phyloP scores from a whole-genome alignment of 2,329 filamentous ascomycete genomes.

The Curvularia hawaiiensis region DNA sequence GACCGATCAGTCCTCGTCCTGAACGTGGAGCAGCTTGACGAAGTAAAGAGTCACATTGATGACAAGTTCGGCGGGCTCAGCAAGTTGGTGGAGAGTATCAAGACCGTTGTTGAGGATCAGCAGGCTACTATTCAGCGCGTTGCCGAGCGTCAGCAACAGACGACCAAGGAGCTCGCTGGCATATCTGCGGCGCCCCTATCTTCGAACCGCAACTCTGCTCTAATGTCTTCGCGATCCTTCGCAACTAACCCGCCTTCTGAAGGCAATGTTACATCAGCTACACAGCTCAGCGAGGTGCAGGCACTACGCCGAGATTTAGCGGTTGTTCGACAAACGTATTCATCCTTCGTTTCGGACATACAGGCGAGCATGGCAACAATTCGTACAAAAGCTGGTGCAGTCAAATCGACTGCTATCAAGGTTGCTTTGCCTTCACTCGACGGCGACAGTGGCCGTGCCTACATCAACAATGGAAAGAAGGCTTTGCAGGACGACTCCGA shows the following conservation, averaged over 20 bases:
- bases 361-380: constrained; percentile 85
- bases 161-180: constrained; percentile 82
- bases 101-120: constrained; percentile 82
- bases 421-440: constrained; percentile 73
- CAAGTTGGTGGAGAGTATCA: constrained; percentile 83
- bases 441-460: constrained; percentile 79
- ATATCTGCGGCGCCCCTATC: constrained; percentile 57
- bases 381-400: constrained; percentile 77
- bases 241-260: constrained; percentile 27
- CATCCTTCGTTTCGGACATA: constrained; percentile 86
- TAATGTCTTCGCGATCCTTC: constrained; percentile 39
- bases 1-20: constrained; percentile 93
- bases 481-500: constrained; percentile 86
- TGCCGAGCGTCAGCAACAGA: constrained; percentile 87
- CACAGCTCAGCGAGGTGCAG: constrained; percentile 78
- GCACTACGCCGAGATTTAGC: constrained; percentile 85
- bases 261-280: constrained; percentile 51
- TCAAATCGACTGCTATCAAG: constrained; percentile 77
- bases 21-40: constrained; percentile 90
- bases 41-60: constrained; percentile 95
- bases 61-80: constrained; percentile 84
- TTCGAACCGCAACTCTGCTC: constrained; percentile 43
- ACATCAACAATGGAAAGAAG: constrained; percentile 87
- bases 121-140: constrained; percentile 81
- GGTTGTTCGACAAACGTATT: constrained; percentile 90